Evolutionary conservation across 805 yeast genomes (phyloP).

Genomic region (Cyberlindnera mississippiensis): DNA sequence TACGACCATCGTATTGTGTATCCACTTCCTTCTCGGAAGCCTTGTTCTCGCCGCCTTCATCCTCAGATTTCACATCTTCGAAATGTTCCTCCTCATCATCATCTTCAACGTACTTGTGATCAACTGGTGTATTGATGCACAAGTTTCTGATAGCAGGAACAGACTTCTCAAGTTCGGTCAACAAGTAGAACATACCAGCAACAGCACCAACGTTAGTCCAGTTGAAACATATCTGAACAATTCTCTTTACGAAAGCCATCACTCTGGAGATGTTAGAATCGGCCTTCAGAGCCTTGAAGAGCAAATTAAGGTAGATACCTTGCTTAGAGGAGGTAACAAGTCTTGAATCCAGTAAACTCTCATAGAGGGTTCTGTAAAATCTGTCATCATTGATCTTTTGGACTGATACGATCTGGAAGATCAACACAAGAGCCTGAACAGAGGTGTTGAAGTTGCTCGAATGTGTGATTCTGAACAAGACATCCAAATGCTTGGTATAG

Average conservation of each 20-base stretch:
- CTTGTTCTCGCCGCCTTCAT: slow-evolving; percentile 27
- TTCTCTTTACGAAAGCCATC: slow-evolving; percentile 86
- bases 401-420: slow-evolving; percentile 70
- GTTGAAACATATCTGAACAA: slow-evolving; percentile 75
- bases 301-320: slow-evolving; percentile 81
- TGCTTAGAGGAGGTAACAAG: slow-evolving; percentile 86
- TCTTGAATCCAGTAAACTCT: slow-evolving; percentile 81
- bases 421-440: slow-evolving; percentile 83
- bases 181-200: slow-evolving; percentile 73
- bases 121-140: slow-evolving; percentile 49
- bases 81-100: slow-evolving; percentile 34
- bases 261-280: slow-evolving; percentile 63
- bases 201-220: slow-evolving; percentile 89
- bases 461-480: slow-evolving; percentile 86
- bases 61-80: slow-evolving; percentile 30
- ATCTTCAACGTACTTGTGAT: slow-evolving; percentile 46
- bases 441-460: slow-evolving; percentile 92
- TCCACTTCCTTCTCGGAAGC: slow-evolving; percentile 7
- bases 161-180: slow-evolving; percentile 61
- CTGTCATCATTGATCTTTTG: slow-evolving; percentile 60
- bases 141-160: slow-evolving; percentile 66
- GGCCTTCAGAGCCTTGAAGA: slow-evolving; percentile 76
- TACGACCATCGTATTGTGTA: slow-evolving; percentile 67
- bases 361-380: slow-evolving; percentile 84
- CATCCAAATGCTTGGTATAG: slow-evolving; percentile 73